phyloP scores from a whole-genome alignment of 164 flowering plant genomes.

The Buxus sempervirens region DNA sequence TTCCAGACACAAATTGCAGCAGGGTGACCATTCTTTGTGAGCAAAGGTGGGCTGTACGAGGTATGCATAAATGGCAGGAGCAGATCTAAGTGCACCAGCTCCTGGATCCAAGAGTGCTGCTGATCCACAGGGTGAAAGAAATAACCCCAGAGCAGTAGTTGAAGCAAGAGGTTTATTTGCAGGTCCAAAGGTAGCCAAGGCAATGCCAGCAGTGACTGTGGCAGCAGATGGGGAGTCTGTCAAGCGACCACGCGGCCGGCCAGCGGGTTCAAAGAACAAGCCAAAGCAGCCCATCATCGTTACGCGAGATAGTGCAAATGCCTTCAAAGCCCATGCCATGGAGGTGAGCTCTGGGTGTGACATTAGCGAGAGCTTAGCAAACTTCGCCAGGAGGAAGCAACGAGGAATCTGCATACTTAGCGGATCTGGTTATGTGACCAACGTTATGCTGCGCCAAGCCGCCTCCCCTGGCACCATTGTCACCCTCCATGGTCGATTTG shows the following conservation, averaged over 20 bases:
- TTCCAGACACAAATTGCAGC: neutral
- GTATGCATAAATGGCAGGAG: constrained; percentile 44
- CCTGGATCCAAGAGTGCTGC: constrained; percentile 22
- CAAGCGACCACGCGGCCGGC: constrained; percentile 74
- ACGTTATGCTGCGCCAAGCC: constrained; percentile 72
- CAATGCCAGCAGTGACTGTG: constrained; percentile 21
- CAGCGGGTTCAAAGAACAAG: constrained; percentile 88
- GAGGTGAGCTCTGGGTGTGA: constrained; percentile 84
- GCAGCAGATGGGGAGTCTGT: constrained; percentile 36
- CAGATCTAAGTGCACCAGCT: constrained; percentile 31
- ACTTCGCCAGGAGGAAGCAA: constrained; percentile 66
- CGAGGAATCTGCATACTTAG: constrained; percentile 69
- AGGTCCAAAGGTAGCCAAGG: constrained; percentile 28
- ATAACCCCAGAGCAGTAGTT: constrained; percentile 16
- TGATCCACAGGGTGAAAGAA: constrained; percentile 25
- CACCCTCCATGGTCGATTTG: constrained; percentile 84
- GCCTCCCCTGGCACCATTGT: constrained; percentile 61
- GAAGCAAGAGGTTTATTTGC: constrained; percentile 25
- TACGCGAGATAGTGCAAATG: constrained; percentile 72
- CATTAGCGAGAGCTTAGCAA: constrained; percentile 54
- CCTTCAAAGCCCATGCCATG: constrained; percentile 81
- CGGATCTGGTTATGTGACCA: constrained; percentile 69
- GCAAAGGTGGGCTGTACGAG: neutral
- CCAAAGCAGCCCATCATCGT: constrained; percentile 85
- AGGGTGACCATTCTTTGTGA: neutral